phyloP scores from a whole-genome alignment of 202 grass and related monocot genomes.

The Schoenoplectus triqueter region DNA sequence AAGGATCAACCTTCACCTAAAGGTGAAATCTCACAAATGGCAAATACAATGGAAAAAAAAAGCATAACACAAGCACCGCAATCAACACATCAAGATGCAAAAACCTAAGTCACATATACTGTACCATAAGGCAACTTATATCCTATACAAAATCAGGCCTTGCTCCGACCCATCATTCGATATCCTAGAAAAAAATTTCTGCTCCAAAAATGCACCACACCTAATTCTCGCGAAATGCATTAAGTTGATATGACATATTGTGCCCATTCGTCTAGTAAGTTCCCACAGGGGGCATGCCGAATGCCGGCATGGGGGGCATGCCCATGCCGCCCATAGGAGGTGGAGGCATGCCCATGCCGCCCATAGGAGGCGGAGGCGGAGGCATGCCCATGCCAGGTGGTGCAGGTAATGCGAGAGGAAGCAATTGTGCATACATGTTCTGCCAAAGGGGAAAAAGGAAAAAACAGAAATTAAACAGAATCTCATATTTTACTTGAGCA shows the following conservation, averaged over 20 bases:
- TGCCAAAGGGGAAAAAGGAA: conserved; percentile 38
- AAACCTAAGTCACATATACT: conserved; percentile 38
- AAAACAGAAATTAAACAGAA: background rate
- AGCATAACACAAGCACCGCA: conserved; percentile 32
- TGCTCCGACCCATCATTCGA: background rate
- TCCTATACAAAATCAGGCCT: conserved; percentile 38
- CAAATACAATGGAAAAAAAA: conserved; percentile 29
- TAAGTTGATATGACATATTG: background rate
- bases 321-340: conserved; percentile 52
- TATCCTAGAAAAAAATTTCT: conserved; percentile 24
- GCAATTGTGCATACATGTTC: conserved; percentile 92
- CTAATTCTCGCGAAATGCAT: background rate
- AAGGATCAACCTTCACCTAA: conserved; percentile 16
- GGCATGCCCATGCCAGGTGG: conserved; percentile 58
- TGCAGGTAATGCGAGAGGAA: conserved; percentile 86
- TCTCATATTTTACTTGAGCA: background rate
- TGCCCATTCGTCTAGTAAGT: background rate
- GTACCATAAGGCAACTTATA: conserved; percentile 29
- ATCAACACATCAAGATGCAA: background rate
- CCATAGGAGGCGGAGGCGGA: conserved; percentile 63
- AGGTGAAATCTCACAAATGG: conserved; percentile 34
- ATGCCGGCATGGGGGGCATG: conserved; percentile 80
- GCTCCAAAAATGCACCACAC: conserved; percentile 3
- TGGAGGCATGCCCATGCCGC: conserved; percentile 79
- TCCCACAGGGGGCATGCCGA: conserved; percentile 55